Evolutionary conservation across 2,329 filamentous ascomycete species (phyloP), one percentile per base, ranked within the genome.

Genomic region (Trichoderma asperellum): DNA sequence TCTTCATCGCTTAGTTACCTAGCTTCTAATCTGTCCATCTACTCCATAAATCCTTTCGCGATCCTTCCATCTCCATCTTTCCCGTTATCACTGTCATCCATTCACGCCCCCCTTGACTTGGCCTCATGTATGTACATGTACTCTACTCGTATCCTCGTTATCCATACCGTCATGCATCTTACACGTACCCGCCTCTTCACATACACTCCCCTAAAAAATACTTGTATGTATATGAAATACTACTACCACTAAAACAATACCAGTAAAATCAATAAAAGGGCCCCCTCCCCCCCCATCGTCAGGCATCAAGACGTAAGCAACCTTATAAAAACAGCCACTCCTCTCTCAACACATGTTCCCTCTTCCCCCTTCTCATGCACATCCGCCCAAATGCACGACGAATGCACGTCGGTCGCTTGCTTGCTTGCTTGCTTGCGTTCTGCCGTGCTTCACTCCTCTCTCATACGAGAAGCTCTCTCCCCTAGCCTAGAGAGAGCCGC

Each of bases 241-340:
- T 49, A 47, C n/a, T 21, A 57, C 40, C 16, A 14, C 40, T 43
- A 49, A 4, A 7, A 47, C n/a, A 35, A 58, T 35, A 58, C 47
- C 32, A 66, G 8, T 16, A 47, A 66, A 57, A 34, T 32, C 10
- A n/a, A 67, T n/a, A 49, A 11, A 11, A 1, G 2, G 10, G n/a
- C 37, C 58, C 35, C 40, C 35, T 32, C 59, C 27, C 16, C 62
- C 37, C 53, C 62, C 62, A 58, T 67, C 63, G 18, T 67, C 63
- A 67, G 63, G 63, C 63, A 67, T 40, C 63, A 67, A 67, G 63
- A 37, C 63, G 58, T 67, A 67, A 67, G 63, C 63, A 66, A 67
- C 53, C 63, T 27, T 67, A 67, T 67, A 67, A 59, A 35, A 67
- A 67, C 53, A 67, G 27, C 63, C 63, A 67, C 63, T 67, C 63